These are phyloP conservation scores for Globisporangium iwayamae DNA, from an alignment of 352 stramenopile species.

Conservation along the genomic window DNA sequence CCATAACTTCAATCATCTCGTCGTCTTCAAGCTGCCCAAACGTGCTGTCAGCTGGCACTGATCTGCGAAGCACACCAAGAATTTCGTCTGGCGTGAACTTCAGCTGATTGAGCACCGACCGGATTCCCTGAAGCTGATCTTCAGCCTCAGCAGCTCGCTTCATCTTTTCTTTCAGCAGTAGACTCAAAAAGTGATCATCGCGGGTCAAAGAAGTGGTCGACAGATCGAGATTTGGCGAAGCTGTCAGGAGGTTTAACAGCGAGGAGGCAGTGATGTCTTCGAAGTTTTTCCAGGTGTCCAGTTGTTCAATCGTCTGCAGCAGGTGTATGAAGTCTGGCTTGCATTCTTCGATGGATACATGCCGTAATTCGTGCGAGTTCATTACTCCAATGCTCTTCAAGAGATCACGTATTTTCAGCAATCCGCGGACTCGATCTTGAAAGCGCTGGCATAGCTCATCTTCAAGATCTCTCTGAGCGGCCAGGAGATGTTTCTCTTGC, in stretches of 20 bases:
- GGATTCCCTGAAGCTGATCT: conserved; percentile 37
- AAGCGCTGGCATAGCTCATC: conserved; percentile 45
- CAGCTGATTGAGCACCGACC: conserved; percentile 35
- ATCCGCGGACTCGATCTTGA: conserved; percentile 27
- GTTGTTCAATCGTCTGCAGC: conserved; percentile 10
- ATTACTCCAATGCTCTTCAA: conserved; percentile 35
- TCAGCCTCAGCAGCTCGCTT: conserved; percentile 56
- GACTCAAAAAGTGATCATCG: conserved; percentile 40
- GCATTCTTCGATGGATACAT: conserved; percentile 31
- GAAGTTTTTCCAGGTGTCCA: conserved; percentile 25
- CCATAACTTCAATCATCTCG: conserved; percentile 23
- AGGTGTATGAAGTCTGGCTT: conserved; percentile 16
- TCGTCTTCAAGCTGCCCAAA: conserved; percentile 3
- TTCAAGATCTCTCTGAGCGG: conserved; percentile 24
- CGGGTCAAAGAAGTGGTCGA: conserved; percentile 24
- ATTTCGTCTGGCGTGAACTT: conserved; percentile 48
- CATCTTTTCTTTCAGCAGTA: conserved; percentile 58
- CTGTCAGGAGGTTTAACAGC: conserved; percentile 11
- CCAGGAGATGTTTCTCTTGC: conserved; percentile 47
- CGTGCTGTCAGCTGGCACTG: conserved; percentile 9
- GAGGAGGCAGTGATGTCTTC: conserved; percentile 16
- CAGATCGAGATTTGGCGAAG: conserved; percentile 18
- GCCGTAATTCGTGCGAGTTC: conserved; percentile 34
- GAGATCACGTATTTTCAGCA: conserved; percentile 37
- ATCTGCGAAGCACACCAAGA: conserved; percentile 23